Conservation (phyloP, 202 grass and related monocot genomes). For the Setaria viridis region DNA sequence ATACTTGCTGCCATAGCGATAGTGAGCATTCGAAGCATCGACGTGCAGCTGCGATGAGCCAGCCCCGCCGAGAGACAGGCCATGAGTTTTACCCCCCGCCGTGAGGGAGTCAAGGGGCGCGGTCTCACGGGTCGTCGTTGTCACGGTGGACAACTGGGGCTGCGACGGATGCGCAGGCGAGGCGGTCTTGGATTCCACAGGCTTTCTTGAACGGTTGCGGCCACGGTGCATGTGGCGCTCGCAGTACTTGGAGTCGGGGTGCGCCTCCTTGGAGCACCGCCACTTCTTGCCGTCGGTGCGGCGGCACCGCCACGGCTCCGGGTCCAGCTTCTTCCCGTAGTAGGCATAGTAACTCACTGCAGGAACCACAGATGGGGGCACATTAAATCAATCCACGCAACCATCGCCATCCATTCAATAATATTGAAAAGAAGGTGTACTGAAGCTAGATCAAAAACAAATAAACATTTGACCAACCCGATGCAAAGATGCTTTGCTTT, state of each 20-base stretch:
- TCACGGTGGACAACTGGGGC: slow-evolving; percentile 61
- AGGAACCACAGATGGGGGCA: slow-evolving; percentile 26
- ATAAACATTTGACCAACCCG: slow-evolving; percentile 49
- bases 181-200: slow-evolving; percentile 94
- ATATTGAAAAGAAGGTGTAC: slow-evolving; percentile 17
- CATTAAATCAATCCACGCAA: slow-evolving; percentile 23
- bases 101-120: slow-evolving; percentile 47
- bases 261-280: slow-evolving; percentile 99
- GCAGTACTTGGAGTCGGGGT: slow-evolving; percentile 97
- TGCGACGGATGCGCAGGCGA: slow-evolving; percentile 53
- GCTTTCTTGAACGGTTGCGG: slow-evolving; percentile 99
- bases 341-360: slow-evolving; percentile 95
- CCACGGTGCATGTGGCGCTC: slow-evolving; percentile 99
- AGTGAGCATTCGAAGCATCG: slow-evolving; percentile 37
- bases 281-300: slow-evolving; percentile 99
- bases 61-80: slow-evolving; percentile 63
- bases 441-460: slow-evolving; percentile 32
- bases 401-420: not conserved
- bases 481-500: slow-evolving; percentile 36
- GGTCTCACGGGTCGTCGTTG: slow-evolving; percentile 46
- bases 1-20: slow-evolving; percentile 60
- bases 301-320: slow-evolving; percentile 93
- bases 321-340: slow-evolving; percentile 97
- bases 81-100: slow-evolving; percentile 44
- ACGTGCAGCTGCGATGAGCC: slow-evolving; percentile 66